These are phyloP conservation scores for Dalechampia spathulata DNA, from an alignment of 441 rosid genomes.

Conservation along the genomic window DNA sequence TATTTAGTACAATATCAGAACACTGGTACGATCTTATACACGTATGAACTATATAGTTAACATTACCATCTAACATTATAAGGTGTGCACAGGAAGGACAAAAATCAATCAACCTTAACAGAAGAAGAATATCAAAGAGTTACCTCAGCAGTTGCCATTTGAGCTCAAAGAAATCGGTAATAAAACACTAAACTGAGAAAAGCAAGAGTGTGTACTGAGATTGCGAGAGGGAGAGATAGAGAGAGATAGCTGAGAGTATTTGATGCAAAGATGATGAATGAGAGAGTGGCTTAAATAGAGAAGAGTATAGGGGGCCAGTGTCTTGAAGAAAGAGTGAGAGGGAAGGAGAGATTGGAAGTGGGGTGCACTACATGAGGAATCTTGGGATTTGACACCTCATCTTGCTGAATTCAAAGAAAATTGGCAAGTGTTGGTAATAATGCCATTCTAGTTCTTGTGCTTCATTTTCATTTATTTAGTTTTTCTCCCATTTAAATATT, in stretches of 20 bases:
- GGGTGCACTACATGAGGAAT: slow-evolving; percentile 13
- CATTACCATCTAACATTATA: not conserved
- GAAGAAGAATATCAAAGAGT: not conserved
- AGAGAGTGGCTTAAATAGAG: slow-evolving; percentile 32
- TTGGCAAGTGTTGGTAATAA: slow-evolving; percentile 18
- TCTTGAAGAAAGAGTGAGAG: not conserved
- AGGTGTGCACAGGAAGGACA: too few relatives aligned
- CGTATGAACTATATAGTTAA: not conserved
- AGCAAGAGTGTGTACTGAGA: not conserved
- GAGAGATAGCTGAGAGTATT: not conserved
- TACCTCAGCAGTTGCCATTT: slow-evolving; percentile 60
- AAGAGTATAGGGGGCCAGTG: not conserved
- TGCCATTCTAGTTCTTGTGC: not conserved
- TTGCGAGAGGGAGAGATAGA: not conserved
- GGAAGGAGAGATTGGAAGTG: not conserved
- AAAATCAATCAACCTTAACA: too few relatives aligned
- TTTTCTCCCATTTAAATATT: not conserved
- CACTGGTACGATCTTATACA: not conserved
- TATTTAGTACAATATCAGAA: too few relatives aligned
- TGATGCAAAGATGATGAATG: slow-evolving; percentile 17
- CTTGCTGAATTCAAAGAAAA: slow-evolving; percentile 15
- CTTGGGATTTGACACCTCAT: slow-evolving; percentile 38
- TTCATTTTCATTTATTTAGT: not conserved
- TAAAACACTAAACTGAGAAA: not conserved
- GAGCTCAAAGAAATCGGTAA: not conserved